phyloP scores from a whole-genome alignment of 2,329 filamentous ascomycete species.

The Ophiostoma novo-ulmi region DNA sequence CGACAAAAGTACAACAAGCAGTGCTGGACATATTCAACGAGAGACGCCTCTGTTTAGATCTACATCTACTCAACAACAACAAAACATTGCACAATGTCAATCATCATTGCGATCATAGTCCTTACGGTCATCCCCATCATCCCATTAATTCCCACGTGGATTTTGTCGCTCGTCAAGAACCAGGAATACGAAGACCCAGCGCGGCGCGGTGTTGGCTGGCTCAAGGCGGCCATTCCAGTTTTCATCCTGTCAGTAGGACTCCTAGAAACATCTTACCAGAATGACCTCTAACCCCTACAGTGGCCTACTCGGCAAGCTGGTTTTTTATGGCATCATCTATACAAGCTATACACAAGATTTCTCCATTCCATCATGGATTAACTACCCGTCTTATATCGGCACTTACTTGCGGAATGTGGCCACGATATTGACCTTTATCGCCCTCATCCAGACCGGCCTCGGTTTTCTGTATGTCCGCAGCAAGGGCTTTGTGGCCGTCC shows the following conservation, averaged over 20 bases:
- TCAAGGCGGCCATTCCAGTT: background rate
- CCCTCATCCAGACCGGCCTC: background rate
- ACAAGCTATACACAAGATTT: too few species aligned
- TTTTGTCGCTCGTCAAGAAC: background rate
- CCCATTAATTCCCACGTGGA: background rate
- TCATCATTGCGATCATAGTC: background rate
- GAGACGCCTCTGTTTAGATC: too few species aligned
- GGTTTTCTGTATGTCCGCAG: background rate
- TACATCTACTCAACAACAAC: too few species aligned
- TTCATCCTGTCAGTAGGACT: background rate
- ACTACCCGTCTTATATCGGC: background rate
- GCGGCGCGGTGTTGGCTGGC: background rate
- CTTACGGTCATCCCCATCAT: background rate
- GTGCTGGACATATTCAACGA: background rate
- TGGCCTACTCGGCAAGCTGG: background rate
- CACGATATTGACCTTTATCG: background rate
- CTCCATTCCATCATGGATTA: background rate
- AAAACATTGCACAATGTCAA: background rate
- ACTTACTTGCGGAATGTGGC: background rate
- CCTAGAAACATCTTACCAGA: background rate
- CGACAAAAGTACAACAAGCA: background rate
- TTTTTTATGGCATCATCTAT: too few species aligned
- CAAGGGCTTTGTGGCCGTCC: background rate
- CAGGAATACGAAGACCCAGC: background rate
- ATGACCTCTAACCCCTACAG: background rate